These are phyloP conservation scores for Phylloporus sp. DNA, from an alignment of 768 basidiomycete species.

Conservation along the genomic window DNA sequence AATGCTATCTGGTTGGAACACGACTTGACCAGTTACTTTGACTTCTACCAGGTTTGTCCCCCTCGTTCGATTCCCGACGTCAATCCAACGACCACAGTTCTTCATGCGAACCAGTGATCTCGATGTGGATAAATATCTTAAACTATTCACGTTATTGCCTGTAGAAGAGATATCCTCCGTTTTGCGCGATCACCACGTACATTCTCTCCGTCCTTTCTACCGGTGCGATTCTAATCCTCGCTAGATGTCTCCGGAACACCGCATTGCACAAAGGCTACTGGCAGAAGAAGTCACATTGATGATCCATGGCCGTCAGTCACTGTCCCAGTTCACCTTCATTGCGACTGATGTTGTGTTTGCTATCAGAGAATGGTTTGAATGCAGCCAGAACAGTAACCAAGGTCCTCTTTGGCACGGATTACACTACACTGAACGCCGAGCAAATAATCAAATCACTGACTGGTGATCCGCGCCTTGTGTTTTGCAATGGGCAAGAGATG, in stretches of 20 bases:
- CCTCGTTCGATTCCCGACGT: background rate
- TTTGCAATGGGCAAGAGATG: conserved; percentile 47
- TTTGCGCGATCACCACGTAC: conserved; percentile 56
- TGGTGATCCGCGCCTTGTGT: conserved; percentile 60
- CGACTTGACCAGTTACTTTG: conserved; percentile 74
- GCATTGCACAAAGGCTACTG: conserved; percentile 46
- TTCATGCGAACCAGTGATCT: conserved; percentile 78
- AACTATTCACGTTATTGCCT: conserved; percentile 75
- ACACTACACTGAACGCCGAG: conserved; percentile 43
- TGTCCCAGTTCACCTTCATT: background rate
- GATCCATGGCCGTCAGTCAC: conserved; percentile 49
- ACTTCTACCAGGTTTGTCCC: conserved; percentile 84
- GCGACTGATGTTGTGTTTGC: conserved; percentile 1
- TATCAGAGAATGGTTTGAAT: conserved; percentile 35
- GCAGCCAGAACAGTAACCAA: conserved; percentile 42
- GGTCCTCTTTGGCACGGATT: conserved; percentile 40
- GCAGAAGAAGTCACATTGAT: conserved; percentile 58
- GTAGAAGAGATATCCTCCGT: conserved; percentile 50
- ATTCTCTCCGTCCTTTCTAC: background rate
- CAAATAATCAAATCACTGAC: conserved; percentile 58
- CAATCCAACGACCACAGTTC: conserved; percentile 50
- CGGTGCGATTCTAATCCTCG: background rate
- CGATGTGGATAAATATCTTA: conserved; percentile 75
- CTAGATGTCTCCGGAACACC: conserved; percentile 32
- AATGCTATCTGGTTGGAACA: conserved; percentile 92